Conservation (phyloP, 2,329 filamentous ascomycete species). For the Myriangium duriaei region DNA sequence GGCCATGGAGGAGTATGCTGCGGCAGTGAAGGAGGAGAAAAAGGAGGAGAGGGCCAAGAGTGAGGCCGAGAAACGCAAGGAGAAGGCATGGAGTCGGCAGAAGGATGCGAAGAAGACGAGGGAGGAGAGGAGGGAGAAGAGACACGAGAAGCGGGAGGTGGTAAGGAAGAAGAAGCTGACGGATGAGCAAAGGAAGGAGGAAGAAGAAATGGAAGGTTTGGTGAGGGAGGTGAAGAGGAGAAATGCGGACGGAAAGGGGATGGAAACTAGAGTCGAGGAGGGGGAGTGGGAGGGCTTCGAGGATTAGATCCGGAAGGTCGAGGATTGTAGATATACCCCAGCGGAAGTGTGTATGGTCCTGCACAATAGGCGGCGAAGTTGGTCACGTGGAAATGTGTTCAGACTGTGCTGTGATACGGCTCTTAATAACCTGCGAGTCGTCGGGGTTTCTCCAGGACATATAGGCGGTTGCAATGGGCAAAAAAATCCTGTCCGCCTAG, state of each 20-base stretch:
- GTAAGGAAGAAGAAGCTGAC: slow-evolving; percentile 21
- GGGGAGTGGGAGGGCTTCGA: slow-evolving; percentile 13
- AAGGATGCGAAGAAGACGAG: slow-evolving; percentile 24
- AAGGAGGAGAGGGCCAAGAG: slow-evolving; percentile 19
- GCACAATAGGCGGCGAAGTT: too few relatives aligned
- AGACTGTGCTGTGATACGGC: too few relatives aligned
- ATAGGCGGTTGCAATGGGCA: too few relatives aligned
- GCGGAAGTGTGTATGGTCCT: not conserved
- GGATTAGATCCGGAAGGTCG: slow-evolving; percentile 5
- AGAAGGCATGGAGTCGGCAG: slow-evolving; percentile 26
- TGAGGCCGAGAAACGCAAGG: slow-evolving; percentile 19
- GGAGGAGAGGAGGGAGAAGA: slow-evolving; percentile 23
- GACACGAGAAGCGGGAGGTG: slow-evolving; percentile 20
- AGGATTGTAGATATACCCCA: too few relatives aligned
- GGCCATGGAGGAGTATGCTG: slow-evolving; percentile 18
- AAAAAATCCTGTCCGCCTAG: too few relatives aligned
- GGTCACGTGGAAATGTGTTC: too few relatives aligned
- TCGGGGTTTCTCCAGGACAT: too few relatives aligned
- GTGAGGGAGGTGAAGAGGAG: slow-evolving; percentile 21
- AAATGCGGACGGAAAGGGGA: slow-evolving; percentile 16
- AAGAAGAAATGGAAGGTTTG: slow-evolving; percentile 21
- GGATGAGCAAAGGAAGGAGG: slow-evolving; percentile 19
- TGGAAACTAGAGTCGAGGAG: slow-evolving; percentile 13
- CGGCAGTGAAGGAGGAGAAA: slow-evolving; percentile 19
- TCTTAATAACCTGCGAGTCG: too few relatives aligned